Percentiles rank a stretch among this genome's conserved stretches.
Evolutionary conservation across 805 yeast species (phyloP).

Genomic region (Teunomyces barrocoloradensis): DNA sequence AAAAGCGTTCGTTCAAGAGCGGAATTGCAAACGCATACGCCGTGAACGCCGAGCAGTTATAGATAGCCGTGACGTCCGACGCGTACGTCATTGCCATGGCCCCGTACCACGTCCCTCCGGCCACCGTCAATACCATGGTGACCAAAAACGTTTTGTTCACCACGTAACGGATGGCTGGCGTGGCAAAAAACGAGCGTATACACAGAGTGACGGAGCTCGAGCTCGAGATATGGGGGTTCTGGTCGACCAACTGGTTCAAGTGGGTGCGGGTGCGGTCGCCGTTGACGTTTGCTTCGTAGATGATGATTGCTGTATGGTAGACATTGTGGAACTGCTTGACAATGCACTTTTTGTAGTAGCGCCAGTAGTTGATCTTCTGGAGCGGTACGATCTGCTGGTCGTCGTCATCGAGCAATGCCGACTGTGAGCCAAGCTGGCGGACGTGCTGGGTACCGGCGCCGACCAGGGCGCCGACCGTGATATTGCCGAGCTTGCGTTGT

Average conservation of each 20-base stretch:
- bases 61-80: slow-evolving; percentile 84
- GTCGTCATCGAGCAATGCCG: slow-evolving; percentile 1
- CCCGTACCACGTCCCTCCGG: slow-evolving; percentile 84
- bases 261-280: slow-evolving; percentile 31
- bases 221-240: slow-evolving; percentile 35
- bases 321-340: slow-evolving; percentile 44
- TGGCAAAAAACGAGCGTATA: slow-evolving; percentile 32
- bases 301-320: slow-evolving; percentile 41
- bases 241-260: slow-evolving; percentile 33
- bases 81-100: slow-evolving; percentile 81
- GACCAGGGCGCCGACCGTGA: slow-evolving; percentile 15
- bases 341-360: slow-evolving; percentile 34
- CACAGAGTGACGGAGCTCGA: slow-evolving; percentile 32
- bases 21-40: slow-evolving; percentile 84
- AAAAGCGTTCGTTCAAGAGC: slow-evolving; percentile 61
- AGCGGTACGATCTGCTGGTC: slow-evolving; percentile 11
- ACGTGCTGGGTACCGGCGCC: background rate
- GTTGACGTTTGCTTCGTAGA: slow-evolving; percentile 41
- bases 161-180: slow-evolving; percentile 52
- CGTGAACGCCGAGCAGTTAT: slow-evolving; percentile 85
- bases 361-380: slow-evolving; percentile 13
- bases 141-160: slow-evolving; percentile 42
- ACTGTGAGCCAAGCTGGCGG: background rate
- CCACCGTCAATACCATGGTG: slow-evolving; percentile 61
- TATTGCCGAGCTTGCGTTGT: slow-evolving; percentile 8